These are phyloP conservation scores for Carallia brachiata DNA, from an alignment of 345 rosid species.

Conservation along the genomic window DNA sequence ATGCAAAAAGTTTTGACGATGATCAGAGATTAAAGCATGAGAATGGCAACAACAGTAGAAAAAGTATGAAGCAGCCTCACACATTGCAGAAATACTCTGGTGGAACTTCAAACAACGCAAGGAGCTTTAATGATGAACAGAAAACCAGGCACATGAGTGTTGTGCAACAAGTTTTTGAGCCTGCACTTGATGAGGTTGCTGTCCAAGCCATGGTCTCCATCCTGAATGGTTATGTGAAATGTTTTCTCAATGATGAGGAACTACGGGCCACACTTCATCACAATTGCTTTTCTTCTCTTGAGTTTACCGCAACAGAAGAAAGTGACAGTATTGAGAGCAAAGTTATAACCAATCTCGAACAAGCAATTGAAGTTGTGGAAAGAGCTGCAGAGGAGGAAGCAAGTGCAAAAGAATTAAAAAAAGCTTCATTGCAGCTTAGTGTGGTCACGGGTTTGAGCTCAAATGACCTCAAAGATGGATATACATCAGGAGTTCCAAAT, in stretches of 20 bases:
- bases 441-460: slow-evolving; percentile 50
- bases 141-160: slow-evolving; percentile 18
- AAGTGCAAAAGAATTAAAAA: slow-evolving; percentile 46
- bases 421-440: slow-evolving; percentile 52
- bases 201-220: slow-evolving; percentile 56
- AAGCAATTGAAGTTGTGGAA: slow-evolving; percentile 49
- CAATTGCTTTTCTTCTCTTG: slow-evolving; percentile 46
- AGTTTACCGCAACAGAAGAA: slow-evolving; percentile 21
- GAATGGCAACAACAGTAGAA: slow-evolving; percentile 15
- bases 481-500: slow-evolving; percentile 44
- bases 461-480: slow-evolving; percentile 41
- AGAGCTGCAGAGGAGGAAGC: slow-evolving; percentile 38
- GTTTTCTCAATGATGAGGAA: slow-evolving; percentile 42
- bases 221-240: slow-evolving; percentile 40
- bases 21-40: background rate
- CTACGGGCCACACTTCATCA: slow-evolving; percentile 35
- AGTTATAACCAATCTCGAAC: slow-evolving; percentile 44
- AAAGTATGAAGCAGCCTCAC: slow-evolving; percentile 26
- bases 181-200: slow-evolving; percentile 64
- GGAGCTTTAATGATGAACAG: slow-evolving; percentile 22
- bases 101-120: slow-evolving; percentile 28
- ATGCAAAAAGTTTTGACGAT: no score
- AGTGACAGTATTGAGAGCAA: slow-evolving; percentile 31
- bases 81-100: slow-evolving; percentile 21
- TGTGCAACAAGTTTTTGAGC: slow-evolving; percentile 27